phyloP scores from a whole-genome alignment of 2,329 filamentous ascomycete genomes.

The Orbilia quercus region DNA sequence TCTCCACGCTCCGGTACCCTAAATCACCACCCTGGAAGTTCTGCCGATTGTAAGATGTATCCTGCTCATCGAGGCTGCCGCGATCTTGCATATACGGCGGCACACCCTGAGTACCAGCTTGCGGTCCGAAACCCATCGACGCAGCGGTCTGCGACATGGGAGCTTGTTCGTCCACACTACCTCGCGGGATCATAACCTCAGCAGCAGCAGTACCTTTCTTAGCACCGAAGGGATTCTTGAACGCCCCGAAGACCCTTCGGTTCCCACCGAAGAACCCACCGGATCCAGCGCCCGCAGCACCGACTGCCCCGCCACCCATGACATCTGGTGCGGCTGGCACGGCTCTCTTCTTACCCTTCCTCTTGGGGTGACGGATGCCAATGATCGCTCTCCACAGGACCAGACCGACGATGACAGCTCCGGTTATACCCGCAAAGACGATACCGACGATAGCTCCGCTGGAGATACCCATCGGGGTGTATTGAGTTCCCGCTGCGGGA shows the following conservation, averaged over 20 bases:
- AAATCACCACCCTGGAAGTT: conserved; percentile 35
- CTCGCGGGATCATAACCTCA: conserved; percentile 27
- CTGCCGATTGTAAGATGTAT: conserved; percentile 39
- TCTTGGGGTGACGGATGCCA: conserved; percentile 41
- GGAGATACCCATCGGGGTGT: conserved; percentile 50
- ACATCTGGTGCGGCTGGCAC: neutral
- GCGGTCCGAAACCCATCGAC: conserved; percentile 48
- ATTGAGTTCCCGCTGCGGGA: conserved; percentile 14
- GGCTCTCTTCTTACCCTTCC: conserved; percentile 26
- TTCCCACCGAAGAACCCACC: conserved; percentile 32
- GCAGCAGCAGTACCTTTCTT: conserved; percentile 18
- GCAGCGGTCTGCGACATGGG: conserved; percentile 49
- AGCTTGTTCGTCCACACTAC: conserved; percentile 11
- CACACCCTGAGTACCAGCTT: conserved; percentile 5
- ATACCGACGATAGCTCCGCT: conserved; percentile 54
- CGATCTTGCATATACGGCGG: conserved; percentile 48
- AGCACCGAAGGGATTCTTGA: conserved; percentile 30
- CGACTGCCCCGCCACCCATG: conserved; percentile 2
- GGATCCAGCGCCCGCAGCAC: conserved; percentile 24
- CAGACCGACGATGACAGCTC: conserved; percentile 48
- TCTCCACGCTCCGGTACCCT: conserved; percentile 49
- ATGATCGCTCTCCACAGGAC: conserved; percentile 54
- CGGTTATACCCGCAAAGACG: conserved; percentile 49
- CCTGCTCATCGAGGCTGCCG: conserved; percentile 47
- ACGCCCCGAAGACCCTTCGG: conserved; percentile 29